Conservation (phyloP, 257 asterid species). For the Lavandula angustifolia region DNA sequence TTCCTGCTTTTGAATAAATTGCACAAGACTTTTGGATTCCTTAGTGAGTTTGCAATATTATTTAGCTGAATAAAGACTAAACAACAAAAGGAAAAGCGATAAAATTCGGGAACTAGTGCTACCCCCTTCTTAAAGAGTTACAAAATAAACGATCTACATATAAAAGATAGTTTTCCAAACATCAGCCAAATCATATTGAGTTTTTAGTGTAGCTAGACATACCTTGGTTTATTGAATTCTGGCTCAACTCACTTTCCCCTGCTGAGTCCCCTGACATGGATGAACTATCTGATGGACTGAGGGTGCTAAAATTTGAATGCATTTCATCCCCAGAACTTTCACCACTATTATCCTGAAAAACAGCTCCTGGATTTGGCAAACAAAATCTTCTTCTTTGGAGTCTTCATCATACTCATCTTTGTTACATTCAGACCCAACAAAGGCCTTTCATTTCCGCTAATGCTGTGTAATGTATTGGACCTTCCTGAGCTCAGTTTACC, state of each 20-base stretch:
- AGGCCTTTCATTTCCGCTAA: slow-evolving; percentile 29
- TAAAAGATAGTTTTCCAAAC: not conserved
- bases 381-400: slow-evolving; percentile 44
- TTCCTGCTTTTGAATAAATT: not conserved
- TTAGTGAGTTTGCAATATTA: not conserved
- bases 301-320: slow-evolving; percentile 48
- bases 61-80: not conserved
- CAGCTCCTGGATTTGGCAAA: slow-evolving; percentile 42
- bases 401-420: slow-evolving; percentile 32
- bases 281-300: slow-evolving; percentile 54
- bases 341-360: slow-evolving; percentile 50
- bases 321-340: slow-evolving; percentile 59
- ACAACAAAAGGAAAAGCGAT: not conserved
- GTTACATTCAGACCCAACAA: slow-evolving; percentile 33
- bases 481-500: slow-evolving; percentile 40
- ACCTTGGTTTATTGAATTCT: slow-evolving; percentile 53
- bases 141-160: not conserved
- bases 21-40: not conserved
- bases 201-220: slow-evolving; percentile 10
- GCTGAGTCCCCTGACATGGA: slow-evolving; percentile 53
- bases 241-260: slow-evolving; percentile 60
- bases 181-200: slow-evolving; percentile 3
- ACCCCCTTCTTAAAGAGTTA: too few species aligned
- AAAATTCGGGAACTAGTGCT: not conserved
- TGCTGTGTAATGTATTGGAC: slow-evolving; percentile 32